A percentile compares a stretch with the other conserved stretches of the same genome.
phyloP scores from a whole-genome alignment of 2,329 filamentous ascomycete species.

The Trichocomaceae sp. region DNA sequence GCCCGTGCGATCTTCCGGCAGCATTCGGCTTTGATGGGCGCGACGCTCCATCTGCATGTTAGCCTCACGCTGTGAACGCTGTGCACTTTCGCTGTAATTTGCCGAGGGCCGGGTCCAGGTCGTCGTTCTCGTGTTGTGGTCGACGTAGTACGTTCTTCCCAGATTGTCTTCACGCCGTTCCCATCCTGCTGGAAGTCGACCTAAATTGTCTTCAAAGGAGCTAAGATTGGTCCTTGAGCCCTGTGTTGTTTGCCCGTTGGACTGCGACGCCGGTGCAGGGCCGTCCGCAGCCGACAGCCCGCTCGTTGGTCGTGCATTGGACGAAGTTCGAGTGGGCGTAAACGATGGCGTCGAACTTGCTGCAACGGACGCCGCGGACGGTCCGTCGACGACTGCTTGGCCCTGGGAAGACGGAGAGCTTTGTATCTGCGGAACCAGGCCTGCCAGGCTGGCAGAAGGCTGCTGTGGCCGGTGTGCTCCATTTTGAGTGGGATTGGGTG shows the following conservation, averaged over 20 bases:
- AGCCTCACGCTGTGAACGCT: conserved; percentile 74
- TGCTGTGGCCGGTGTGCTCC: conserved; percentile 30
- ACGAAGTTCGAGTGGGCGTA: conserved; percentile 29
- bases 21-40: conserved; percentile 87
- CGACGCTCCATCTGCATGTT: conserved; percentile 89
- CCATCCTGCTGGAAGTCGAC: conserved; percentile 86
- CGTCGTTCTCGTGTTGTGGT: conserved; percentile 93
- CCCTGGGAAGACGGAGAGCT: conserved; percentile 22
- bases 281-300: conserved; percentile 35
- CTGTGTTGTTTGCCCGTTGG: conserved; percentile 21
- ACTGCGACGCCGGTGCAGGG: conserved; percentile 29
- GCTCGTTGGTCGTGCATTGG: conserved; percentile 34
- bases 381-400: conserved; percentile 23
- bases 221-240: conserved; percentile 59
- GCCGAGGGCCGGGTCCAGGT: conserved; percentile 91
- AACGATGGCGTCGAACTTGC: conserved; percentile 21
- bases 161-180: conserved; percentile 92
- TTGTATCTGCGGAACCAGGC: conserved; percentile 31
- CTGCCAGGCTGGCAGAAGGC: conserved; percentile 32
- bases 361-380: conserved; percentile 1
- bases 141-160: conserved; percentile 94
- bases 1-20: conserved; percentile 92
- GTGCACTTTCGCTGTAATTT: conserved; percentile 67
- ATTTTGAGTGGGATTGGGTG: conserved; percentile 54
- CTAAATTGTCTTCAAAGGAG: conserved; percentile 94